Evolutionary conservation across 2,329 filamentous ascomycete species (phyloP).

Genomic region (Colletotrichum tanaceti): DNA sequence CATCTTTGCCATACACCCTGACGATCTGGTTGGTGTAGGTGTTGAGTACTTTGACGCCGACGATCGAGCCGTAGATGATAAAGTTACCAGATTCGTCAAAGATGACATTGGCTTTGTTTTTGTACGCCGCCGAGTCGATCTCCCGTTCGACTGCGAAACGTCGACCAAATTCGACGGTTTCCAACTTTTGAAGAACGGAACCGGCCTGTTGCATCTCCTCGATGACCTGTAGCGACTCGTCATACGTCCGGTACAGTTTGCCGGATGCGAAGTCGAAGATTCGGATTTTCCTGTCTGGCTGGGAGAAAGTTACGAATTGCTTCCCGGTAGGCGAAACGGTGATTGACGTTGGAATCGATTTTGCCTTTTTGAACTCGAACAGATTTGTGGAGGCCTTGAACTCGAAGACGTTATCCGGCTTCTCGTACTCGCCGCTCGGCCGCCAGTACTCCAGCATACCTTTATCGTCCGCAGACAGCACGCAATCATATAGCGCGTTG

Average conservation of each 20-base stretch:
- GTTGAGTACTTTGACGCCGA: slow-evolving; percentile 95
- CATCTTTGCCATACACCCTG: slow-evolving; percentile 89
- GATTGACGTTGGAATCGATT: slow-evolving; percentile 83
- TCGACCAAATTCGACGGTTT: slow-evolving; percentile 91
- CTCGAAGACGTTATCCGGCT: slow-evolving; percentile 90
- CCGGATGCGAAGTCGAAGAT: slow-evolving; percentile 92
- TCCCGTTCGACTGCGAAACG: slow-evolving; percentile 88
- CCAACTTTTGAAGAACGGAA: slow-evolving; percentile 81
- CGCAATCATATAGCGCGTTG: slow-evolving; percentile 90
- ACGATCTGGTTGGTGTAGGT: slow-evolving; percentile 93
- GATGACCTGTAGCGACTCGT: slow-evolving; percentile 89
- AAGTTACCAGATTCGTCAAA: slow-evolving; percentile 98
- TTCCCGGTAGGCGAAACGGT: slow-evolving; percentile 87
- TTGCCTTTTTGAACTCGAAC: slow-evolving; percentile 97
- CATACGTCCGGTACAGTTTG: slow-evolving; percentile 91
- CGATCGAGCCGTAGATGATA: slow-evolving; percentile 90
- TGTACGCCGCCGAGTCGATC: slow-evolving; percentile 76
- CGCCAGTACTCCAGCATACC: slow-evolving; percentile 99
- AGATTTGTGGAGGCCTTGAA: slow-evolving; percentile 94
- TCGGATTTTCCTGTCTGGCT: slow-evolving; percentile 92
- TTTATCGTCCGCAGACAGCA: slow-evolving; percentile 86
- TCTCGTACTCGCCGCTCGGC: slow-evolving; percentile 83
- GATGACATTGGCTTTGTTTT: slow-evolving; percentile 82
- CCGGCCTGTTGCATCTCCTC: slow-evolving; percentile 98
- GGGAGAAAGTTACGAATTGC: slow-evolving; percentile 88